phyloP scores from a whole-genome alignment of 805 yeast genomes.

The Yamadazyma laniorum region DNA sequence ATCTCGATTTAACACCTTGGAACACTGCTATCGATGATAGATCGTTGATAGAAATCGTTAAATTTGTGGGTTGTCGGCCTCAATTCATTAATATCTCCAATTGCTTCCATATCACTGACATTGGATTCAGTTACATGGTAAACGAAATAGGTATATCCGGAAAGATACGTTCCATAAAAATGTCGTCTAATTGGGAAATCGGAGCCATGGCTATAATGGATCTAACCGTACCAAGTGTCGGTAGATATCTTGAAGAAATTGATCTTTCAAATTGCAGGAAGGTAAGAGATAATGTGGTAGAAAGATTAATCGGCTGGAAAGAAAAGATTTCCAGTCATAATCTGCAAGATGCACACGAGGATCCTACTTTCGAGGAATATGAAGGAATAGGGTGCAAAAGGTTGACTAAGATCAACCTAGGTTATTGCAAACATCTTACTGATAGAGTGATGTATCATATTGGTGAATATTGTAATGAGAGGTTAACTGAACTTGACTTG shows the following conservation, averaged over 20 bases:
- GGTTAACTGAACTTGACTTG: slow-evolving; percentile 56
- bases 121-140: slow-evolving; percentile 67
- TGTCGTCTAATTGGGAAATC: slow-evolving; percentile 75
- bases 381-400: slow-evolving; percentile 56
- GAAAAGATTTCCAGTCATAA: slow-evolving; percentile 7
- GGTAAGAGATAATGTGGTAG: slow-evolving; percentile 68
- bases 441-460: slow-evolving; percentile 65
- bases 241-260: slow-evolving; percentile 54
- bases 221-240: slow-evolving; percentile 62
- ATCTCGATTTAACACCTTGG: slow-evolving; percentile 60
- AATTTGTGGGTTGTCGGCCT: slow-evolving; percentile 72
- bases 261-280: slow-evolving; percentile 73
- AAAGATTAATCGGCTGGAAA: slow-evolving; percentile 62
- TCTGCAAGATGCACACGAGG: background rate
- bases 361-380: slow-evolving; percentile 3
- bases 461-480: slow-evolving; percentile 54
- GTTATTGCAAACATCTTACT: slow-evolving; percentile 76
- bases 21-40: slow-evolving; percentile 59
- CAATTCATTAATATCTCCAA: slow-evolving; percentile 59
- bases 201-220: slow-evolving; percentile 84
- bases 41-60: slow-evolving; percentile 55
- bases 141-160: slow-evolving; percentile 71
- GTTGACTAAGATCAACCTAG: slow-evolving; percentile 51
- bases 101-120: slow-evolving; percentile 76
- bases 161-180: slow-evolving; percentile 49